Percentiles rank a stretch among this genome's conserved stretches.
Evolutionary conservation across 1,139 yeast species (phyloP).

Genomic region (Candida mesenterica): DNA sequence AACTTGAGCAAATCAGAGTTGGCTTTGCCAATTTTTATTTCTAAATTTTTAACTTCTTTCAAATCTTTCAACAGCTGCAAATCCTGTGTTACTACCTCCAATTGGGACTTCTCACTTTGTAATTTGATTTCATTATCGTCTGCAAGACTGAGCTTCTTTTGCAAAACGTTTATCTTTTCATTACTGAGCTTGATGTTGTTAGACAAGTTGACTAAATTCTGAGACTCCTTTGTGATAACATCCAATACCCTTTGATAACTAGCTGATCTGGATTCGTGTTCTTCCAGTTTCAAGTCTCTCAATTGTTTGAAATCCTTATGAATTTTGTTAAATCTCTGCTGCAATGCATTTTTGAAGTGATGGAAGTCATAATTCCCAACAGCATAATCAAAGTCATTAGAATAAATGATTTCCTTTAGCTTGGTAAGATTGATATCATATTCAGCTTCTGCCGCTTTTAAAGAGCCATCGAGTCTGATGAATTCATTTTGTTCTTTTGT

Average conservation of each 20-base stretch:
- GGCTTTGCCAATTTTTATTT: conserved; percentile 36
- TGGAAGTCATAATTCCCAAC: conserved; percentile 5
- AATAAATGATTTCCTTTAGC: conserved; percentile 14
- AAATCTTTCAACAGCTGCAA: conserved; percentile 25
- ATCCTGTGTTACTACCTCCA: conserved; percentile 33
- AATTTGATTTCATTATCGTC: conserved; percentile 40
- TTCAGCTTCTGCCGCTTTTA: conserved; percentile 46
- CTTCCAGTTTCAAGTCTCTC: conserved; percentile 10
- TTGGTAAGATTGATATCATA: conserved; percentile 25
- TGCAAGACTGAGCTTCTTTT: conserved; percentile 34
- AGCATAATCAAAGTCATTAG: conserved; percentile 5
- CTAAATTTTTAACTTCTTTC: conserved; percentile 30
- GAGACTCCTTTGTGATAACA: conserved; percentile 39
- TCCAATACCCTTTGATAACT: conserved; percentile 25
- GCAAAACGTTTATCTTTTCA: conserved; percentile 32
- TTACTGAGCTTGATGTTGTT: conserved; percentile 33
- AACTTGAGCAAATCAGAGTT: conserved; percentile 38
- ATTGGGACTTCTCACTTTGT: conserved; percentile 34
- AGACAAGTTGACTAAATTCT: conserved; percentile 35
- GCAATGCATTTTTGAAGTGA: conserved; percentile 6
- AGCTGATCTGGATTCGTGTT: conserved; percentile 4
- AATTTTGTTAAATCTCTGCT: conserved; percentile 3
- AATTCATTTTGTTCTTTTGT: conserved; percentile 40
- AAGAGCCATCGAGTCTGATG: conserved; percentile 61
- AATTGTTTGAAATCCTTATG: conserved; percentile 6